Evolutionary conservation across 2,329 filamentous ascomycete species (phyloP).

Genomic region (Orbilia brochopaga): DNA sequence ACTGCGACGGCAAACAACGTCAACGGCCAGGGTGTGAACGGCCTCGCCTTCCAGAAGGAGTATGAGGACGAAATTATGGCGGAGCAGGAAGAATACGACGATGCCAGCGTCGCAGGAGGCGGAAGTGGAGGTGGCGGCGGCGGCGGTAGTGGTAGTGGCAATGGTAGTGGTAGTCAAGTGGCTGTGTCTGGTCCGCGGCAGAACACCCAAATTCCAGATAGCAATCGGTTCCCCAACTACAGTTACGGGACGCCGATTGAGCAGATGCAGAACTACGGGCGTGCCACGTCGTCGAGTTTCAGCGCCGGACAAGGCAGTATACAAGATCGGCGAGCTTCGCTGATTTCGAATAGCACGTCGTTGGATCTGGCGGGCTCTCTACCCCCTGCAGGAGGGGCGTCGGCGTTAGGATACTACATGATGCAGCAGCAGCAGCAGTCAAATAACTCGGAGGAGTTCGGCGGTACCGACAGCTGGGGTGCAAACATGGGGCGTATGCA

Average conservation of each 20-base stretch:
- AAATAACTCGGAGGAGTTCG: conserved; percentile 22
- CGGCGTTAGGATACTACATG: conserved; percentile 42
- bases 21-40: conserved; percentile 26
- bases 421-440: conserved; percentile 45
- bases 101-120: conserved; percentile 7
- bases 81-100: conserved; percentile 47
- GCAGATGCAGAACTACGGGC: conserved; percentile 44
- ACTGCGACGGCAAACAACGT: background rate
- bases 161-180: background rate
- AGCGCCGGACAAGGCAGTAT: conserved; percentile 33
- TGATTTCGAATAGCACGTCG: conserved; percentile 43
- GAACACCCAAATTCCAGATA: conserved; percentile 45
- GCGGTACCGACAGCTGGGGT: conserved; percentile 28
- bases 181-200: conserved; percentile 14
- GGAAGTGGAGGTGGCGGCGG: background rate
- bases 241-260: conserved; percentile 48
- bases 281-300: conserved; percentile 34
- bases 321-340: conserved; percentile 29
- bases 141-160: background rate
- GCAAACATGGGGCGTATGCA: conserved; percentile 48
- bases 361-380: conserved; percentile 34
- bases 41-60: conserved; percentile 48
- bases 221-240: conserved; percentile 45
- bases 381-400: conserved; percentile 20
- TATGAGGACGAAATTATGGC: conserved; percentile 49